These are phyloP conservation scores for Acanthamoeba quina DNA, from an alignment of 208 protist species.

Conservation along the genomic window DNA sequence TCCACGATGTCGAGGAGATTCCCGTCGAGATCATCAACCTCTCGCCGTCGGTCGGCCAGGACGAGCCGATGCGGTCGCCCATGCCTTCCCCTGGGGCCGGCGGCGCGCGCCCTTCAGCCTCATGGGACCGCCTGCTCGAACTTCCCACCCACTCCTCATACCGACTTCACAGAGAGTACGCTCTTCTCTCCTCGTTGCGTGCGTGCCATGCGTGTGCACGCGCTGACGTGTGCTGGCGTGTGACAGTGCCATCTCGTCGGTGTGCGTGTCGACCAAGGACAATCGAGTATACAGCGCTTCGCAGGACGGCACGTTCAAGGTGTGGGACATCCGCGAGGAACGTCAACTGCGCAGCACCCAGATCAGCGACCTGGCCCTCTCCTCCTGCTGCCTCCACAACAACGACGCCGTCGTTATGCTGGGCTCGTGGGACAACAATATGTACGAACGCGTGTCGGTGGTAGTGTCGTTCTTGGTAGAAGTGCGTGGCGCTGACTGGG, in stretches of 20 bases:
- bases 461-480: not conserved
- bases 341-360: constrained; percentile 83
- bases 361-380: constrained; percentile 76
- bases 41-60: not conserved
- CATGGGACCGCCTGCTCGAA: not conserved
- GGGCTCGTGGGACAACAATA: constrained; percentile 87
- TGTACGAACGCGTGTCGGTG: constrained; percentile 74
- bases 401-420: constrained; percentile 85
- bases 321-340: constrained; percentile 82
- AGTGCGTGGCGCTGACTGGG: no score
- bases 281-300: constrained; percentile 85
- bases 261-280: constrained; percentile 78
- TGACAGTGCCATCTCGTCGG: constrained; percentile 77
- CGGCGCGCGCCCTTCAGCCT: not conserved
- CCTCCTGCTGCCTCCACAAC: constrained; percentile 79
- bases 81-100: not conserved
- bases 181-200: not conserved
- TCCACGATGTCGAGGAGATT: constrained; percentile 15
- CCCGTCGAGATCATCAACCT: not conserved
- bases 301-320: constrained; percentile 83
- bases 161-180: constrained; percentile 40
- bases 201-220: not conserved
- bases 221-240: no score
- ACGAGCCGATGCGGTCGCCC: not conserved
- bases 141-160: constrained; percentile 34